Percentiles rank a stretch among this genome's conserved stretches.
Conservation (phyloP, 2,329 filamentous ascomycete species). For the Trichoderma sp. region DNA sequence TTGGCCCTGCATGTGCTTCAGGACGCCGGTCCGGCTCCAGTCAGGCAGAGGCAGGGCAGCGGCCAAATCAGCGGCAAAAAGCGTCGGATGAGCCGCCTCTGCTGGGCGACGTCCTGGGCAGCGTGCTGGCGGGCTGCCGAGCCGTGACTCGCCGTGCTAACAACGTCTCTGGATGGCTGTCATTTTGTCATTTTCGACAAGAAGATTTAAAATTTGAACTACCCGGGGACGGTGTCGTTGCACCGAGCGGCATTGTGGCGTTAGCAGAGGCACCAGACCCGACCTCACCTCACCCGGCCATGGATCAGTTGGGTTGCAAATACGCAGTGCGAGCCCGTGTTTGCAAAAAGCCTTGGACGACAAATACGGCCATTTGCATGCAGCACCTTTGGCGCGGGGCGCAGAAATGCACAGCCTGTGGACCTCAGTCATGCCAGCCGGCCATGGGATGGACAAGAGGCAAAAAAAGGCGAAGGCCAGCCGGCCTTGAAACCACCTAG, state of each 20-base stretch:
- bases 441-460: background rate
- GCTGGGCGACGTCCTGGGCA: background rate
- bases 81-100: constrained; percentile 17
- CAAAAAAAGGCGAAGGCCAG: background rate
- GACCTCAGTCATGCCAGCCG: background rate
- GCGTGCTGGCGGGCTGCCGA: background rate
- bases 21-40: constrained; percentile 1
- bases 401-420: constrained; percentile 9
- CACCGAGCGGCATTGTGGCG: background rate
- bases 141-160: background rate
- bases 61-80: constrained; percentile 7
- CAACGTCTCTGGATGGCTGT: background rate
- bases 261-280: background rate
- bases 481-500: constrained; percentile 7
- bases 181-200: background rate
- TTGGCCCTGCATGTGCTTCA: background rate
- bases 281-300: background rate
- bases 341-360: constrained; percentile 4
- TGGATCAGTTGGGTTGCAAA: constrained; percentile 13
- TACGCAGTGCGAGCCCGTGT: constrained; percentile 8
- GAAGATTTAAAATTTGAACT: background rate
- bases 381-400: constrained; percentile 6
- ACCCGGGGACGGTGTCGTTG: background rate
- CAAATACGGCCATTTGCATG: constrained; percentile 14
- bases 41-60: background rate